Base-by-base conservation (phyloP, 176 grass and related monocot genomes). In the Musa beccarii region DNA sequence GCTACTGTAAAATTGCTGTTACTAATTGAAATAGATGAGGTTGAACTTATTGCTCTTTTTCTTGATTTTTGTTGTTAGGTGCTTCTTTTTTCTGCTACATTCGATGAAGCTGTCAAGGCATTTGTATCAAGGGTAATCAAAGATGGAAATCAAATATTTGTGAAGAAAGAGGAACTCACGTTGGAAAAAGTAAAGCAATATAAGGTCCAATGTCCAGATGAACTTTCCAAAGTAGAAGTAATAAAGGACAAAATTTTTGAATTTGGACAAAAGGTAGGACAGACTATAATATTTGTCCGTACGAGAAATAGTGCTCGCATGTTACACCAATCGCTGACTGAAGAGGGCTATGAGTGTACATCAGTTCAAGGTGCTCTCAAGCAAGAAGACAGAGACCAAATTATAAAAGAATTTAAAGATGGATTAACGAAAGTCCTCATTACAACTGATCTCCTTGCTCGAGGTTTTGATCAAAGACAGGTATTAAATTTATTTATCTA, bases 381-480 rank as follows among this genome's bases (percentile, higher is more conserved):
- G 22, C 94, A 98, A 87, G 71, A 85, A 43, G 90, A 93, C 29
- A 86, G 94, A 66, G 88, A 98, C 63, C 83, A 89, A 50, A 85
- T 98, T 78, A 93, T 98, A 77, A 81, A 89, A 75, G 94, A 98
- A 88, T 98, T 98, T 77, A 93, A 91, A 84, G 86, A 89, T 80
- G 90, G 94, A 28, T 85, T 84, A 17, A 98, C 90, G 24, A 91
- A 87, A 82, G 90, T 98, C 73, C 90, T 98, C 76, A 98, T 93
- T 81, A 91, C 90, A 69, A 91, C 90, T 59, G 88, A 91, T 79
- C 86, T 98, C 63, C 86, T 98, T 55, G 94, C 94, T 85, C 80
- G 90, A 67, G 90, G 94, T 80, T 98, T 98, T 69, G 94, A 93
- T 81, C 94, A 93, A 91, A 84, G 87, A 73, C 94, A 93, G 94